Conservation (phyloP, 257 asterid species). For the Ilex asprella region DNA sequence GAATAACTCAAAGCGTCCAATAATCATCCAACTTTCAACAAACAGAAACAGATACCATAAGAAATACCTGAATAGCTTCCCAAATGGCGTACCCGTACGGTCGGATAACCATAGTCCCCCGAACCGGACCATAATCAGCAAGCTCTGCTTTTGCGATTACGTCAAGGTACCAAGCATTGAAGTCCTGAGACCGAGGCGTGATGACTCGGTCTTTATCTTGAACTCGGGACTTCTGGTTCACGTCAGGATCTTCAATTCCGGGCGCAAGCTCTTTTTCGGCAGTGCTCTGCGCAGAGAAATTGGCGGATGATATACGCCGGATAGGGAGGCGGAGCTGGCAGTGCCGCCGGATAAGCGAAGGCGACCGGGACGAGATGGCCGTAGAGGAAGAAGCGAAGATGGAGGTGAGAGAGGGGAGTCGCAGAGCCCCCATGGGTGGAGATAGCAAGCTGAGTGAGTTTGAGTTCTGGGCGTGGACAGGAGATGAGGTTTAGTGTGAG, state of each 20-base stretch:
- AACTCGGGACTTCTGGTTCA: slow-evolving; percentile 21
- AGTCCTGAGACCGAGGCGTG: slow-evolving; percentile 93
- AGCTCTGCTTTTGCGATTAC: slow-evolving; percentile 89
- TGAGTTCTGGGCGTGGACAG: neutral
- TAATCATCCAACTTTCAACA: neutral
- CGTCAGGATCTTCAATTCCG: slow-evolving; percentile 31
- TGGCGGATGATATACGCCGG: slow-evolving; percentile 12
- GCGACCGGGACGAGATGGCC: neutral
- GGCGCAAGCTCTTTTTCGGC: slow-evolving; percentile 47
- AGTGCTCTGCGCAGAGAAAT: slow-evolving; percentile 54
- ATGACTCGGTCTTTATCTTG: slow-evolving; percentile 67
- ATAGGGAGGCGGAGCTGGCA: slow-evolving; percentile 20
- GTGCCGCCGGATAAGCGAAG: neutral
- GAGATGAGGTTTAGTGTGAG: neutral
- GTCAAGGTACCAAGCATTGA: slow-evolving; percentile 95
- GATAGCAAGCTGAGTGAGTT: too few relatives aligned
- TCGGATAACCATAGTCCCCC: slow-evolving; percentile 99
- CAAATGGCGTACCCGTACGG: slow-evolving; percentile 97
- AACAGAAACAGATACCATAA: neutral
- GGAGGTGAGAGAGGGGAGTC: slow-evolving; percentile 1
- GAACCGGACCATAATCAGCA: slow-evolving; percentile 97
- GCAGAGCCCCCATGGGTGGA: neutral
- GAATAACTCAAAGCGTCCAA: slow-evolving; percentile 2
- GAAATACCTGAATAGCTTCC: slow-evolving; percentile 95
- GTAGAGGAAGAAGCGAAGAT: neutral